phyloP scores from a whole-genome alignment of 345 rosid species.

The Limnanthes douglasii region DNA sequence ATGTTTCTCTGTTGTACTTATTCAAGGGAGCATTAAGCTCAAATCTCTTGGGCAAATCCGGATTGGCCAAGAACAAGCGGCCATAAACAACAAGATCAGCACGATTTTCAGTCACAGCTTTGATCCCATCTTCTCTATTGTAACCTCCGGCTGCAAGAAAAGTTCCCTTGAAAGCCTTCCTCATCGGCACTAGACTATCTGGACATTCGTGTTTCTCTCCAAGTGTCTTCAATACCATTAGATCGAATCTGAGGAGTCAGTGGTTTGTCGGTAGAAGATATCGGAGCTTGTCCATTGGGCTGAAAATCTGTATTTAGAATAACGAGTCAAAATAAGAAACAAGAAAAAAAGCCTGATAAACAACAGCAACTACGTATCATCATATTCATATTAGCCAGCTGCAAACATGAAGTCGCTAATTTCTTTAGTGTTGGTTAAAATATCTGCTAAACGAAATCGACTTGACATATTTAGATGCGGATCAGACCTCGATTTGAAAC shows the following conservation, averaged over 20 bases:
- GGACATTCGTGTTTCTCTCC: slow-evolving; percentile 10
- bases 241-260: slow-evolving; percentile 16
- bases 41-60: slow-evolving; percentile 43
- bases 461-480: neutral
- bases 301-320: slow-evolving; percentile 17
- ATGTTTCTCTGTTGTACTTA: slow-evolving; percentile 16
- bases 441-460: neutral
- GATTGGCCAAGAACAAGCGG: slow-evolving; percentile 39
- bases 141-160: slow-evolving; percentile 43
- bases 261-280: slow-evolving; percentile 33
- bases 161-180: slow-evolving; percentile 39
- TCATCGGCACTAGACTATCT: slow-evolving; percentile 26
- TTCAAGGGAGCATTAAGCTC: slow-evolving; percentile 31
- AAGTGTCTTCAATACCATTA: slow-evolving; percentile 14
- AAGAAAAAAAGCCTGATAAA: too few relatives aligned
- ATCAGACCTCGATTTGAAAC: slow-evolving; percentile 40
- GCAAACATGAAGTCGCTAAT: too few relatives aligned
- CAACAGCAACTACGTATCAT: too few relatives aligned
- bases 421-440: neutral
- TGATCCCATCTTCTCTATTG: slow-evolving; percentile 23
- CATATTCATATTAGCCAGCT: too few relatives aligned
- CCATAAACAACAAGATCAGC: slow-evolving; percentile 40
- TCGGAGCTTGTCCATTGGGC: slow-evolving; percentile 39
- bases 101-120: slow-evolving; percentile 18
- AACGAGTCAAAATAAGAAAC: neutral